Evolutionary conservation across 2,329 filamentous ascomycete genomes (phyloP).

Genomic region (Diplodia mutila): DNA sequence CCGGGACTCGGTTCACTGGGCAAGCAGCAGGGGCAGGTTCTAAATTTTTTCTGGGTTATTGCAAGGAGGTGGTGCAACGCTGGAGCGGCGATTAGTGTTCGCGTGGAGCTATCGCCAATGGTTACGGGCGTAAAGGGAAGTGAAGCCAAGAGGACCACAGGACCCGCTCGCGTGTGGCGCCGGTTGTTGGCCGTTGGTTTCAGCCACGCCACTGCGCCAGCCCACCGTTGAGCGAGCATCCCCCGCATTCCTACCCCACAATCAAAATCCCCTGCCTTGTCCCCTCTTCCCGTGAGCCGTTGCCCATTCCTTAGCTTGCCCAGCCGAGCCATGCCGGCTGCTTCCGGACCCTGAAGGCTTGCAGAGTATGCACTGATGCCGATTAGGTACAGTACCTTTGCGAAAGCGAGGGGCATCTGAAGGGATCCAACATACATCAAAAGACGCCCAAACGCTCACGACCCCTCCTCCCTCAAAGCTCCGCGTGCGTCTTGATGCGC

Average conservation of each 20-base stretch:
- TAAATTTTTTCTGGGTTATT: background rate
- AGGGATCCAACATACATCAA: too few species aligned
- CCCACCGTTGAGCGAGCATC: background rate
- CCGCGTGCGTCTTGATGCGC: slow-evolving; percentile 31
- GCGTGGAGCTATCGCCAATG: background rate
- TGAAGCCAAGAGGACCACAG: background rate
- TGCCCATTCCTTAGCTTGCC: background rate
- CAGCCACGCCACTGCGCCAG: background rate
- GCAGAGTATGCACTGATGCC: too few species aligned
- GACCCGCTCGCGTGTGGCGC: background rate
- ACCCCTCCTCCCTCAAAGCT: background rate
- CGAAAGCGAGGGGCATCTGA: background rate
- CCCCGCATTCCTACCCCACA: slow-evolving; percentile 21
- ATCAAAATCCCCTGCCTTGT: background rate
- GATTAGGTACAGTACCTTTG: too few species aligned
- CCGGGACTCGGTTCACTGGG: too few species aligned
- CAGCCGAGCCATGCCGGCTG: too few species aligned
- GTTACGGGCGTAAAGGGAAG: background rate
- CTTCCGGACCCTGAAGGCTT: too few species aligned
- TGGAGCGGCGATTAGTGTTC: background rate
- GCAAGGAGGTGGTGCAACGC: background rate
- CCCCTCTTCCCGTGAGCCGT: background rate
- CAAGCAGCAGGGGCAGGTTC: background rate
- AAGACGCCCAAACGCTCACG: too few species aligned
- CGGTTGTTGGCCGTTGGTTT: background rate